Conservation (phyloP, 805 yeast species). For the Lachancea sp. region DNA sequence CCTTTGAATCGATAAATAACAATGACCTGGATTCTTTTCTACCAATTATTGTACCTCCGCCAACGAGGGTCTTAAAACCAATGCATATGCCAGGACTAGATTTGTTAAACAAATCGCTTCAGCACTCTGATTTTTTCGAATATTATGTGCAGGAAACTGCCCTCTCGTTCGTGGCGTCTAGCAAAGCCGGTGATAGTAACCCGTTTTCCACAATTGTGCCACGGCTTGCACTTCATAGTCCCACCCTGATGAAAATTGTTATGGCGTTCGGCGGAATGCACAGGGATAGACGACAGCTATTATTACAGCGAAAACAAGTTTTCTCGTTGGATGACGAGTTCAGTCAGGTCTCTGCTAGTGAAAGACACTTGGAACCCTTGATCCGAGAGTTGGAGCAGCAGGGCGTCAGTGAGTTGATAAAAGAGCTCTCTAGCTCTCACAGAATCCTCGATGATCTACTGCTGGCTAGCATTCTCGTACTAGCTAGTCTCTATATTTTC, state of each 20-base stretch:
- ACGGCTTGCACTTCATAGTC: constrained; percentile 55
- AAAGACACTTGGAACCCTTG: not conserved
- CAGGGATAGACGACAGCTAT: constrained; percentile 12
- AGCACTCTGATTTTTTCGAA: constrained; percentile 4
- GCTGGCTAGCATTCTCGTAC: constrained; percentile 40
- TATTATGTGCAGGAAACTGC: constrained; percentile 9
- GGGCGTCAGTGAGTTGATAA: constrained; percentile 7
- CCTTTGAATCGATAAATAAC: no score
- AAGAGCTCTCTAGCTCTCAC: constrained; percentile 10
- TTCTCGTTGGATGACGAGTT: constrained; percentile 3
- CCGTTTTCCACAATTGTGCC: constrained; percentile 66
- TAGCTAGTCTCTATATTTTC: constrained; percentile 51
- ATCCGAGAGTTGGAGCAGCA: constrained; percentile 9
- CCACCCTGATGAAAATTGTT: constrained; percentile 48
- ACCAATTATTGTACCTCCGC: not conserved
- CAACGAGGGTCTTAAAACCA: not conserved
- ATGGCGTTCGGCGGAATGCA: constrained; percentile 47
- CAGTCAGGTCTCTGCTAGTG: not conserved
- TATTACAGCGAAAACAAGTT: constrained; percentile 1
- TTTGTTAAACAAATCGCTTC: not conserved
- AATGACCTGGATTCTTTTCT: no score
- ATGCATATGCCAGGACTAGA: not conserved
- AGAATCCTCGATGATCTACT: constrained; percentile 4
- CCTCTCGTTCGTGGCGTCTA: constrained; percentile 42
- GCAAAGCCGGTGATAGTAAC: constrained; percentile 33